Percentiles rank a stretch among this genome's conserved stretches.
Evolutionary conservation across 148 eudicot species (phyloP).

Genomic region (Fagopyrum homotropicum): DNA sequence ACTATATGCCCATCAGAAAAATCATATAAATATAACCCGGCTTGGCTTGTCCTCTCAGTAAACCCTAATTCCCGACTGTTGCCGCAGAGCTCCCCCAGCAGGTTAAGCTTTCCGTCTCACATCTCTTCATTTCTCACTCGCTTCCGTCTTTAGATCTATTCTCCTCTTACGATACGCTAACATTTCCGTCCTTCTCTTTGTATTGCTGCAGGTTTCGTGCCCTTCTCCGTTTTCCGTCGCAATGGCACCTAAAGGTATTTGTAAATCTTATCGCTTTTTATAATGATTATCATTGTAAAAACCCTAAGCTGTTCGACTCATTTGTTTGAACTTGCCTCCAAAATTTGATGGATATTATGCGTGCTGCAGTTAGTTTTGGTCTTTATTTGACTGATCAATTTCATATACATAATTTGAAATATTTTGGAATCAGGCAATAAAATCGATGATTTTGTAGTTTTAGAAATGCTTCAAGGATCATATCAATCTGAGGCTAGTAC

Average conservation of each 20-base stretch:
- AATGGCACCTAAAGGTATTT: conserved; percentile 10
- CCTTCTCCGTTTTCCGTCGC: background rate
- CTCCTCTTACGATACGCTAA: background rate
- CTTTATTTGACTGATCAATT: background rate
- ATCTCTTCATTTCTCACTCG: background rate
- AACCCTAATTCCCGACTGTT: background rate
- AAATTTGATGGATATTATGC: background rate
- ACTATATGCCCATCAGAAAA: background rate
- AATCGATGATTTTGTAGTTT: background rate
- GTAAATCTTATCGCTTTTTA: background rate
- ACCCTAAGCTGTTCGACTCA: background rate
- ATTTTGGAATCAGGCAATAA: background rate
- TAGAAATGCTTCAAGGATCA: too few relatives aligned
- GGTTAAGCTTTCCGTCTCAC: background rate
- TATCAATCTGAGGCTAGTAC: too few relatives aligned
- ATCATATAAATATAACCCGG: background rate
- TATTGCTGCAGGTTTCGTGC: background rate
- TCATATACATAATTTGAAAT: background rate
- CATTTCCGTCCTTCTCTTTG: background rate
- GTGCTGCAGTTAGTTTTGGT: background rate
- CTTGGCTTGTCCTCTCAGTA: background rate
- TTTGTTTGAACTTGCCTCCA: background rate
- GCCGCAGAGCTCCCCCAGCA: background rate
- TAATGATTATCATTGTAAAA: background rate
- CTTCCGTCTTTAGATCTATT: background rate